Evolutionary conservation across 495 filamentous ascomycete genomes (phyloP), one percentile per base, ranked within the genome.

Genomic region (Usnea hakonensis): DNA sequence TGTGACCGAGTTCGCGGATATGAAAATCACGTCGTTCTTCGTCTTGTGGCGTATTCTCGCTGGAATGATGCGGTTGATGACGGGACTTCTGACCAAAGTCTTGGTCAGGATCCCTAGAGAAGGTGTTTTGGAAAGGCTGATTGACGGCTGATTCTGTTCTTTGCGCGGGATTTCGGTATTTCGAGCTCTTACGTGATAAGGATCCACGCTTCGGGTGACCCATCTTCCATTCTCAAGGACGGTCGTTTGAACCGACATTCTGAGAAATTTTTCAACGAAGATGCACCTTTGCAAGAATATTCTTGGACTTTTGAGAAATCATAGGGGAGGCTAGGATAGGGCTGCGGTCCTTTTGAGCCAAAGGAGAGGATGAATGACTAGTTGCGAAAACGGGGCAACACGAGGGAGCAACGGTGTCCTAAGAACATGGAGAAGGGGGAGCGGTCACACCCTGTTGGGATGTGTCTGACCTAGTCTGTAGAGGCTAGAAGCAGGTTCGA

Each of bases 11-110:
- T 86, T 72, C 72, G 91, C 88, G 41, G 89, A 85, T 53, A 98
- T 81, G 64, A 97, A 91, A n/a, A 91, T 86, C 64, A 97, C 88
- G 78, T 98, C 92, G 58, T 95, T 92, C 60, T 84, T 79, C 11
- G 80, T 70, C 54, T 77, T 75, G 60, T 83, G 83, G 48, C 91
- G 79, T 56, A 97, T 79, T 62, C 87, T 83, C 11, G 87, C 90
- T 13, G 93, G 91, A 16, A 96, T 73, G 41, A 97, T 89, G 73
- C 83, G 87, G 67, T 89, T 87, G 63, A 90, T 82, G 28, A 87
- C 77, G 2, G 90, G 86, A 60, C 89, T 95, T 54, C 84, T 79
- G 46, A 94, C 73, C 19, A 95, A 67, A 5, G 93, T 96, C 67
- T 81, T 83, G 3, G 89, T 87, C 33, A 97, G 78, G 35, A 97